Base-by-base conservation (phyloP, 192 early-diverging fungal genomes). In the Backusella tarrabulga region DNA sequence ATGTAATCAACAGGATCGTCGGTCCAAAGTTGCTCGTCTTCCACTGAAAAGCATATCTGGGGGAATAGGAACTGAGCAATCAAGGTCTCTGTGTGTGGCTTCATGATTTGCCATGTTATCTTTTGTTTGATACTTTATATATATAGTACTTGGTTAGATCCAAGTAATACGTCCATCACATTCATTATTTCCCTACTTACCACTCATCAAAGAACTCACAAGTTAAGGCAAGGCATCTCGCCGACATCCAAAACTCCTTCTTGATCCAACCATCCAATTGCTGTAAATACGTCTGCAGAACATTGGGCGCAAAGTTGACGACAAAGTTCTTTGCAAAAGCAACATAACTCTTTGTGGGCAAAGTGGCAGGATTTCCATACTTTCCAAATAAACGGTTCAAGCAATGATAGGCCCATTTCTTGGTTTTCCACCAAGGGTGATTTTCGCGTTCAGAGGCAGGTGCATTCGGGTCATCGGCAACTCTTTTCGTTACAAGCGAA, bases 1-100 rank as follows among this genome's bases (percentile, higher is more conserved):
- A 99, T 90, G 77, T 93, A 99, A 80, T 99, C 98, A 36, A 96
- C 91, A 3, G 95, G 93, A 78, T 98, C 95, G 34, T 96, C 93
- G 69, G 90, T 83, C 98, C 98, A 99, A 35, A 97, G 89, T 80
- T 94, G 85, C 76, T 92, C 89, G 79, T 99, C 98, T 44, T 88
- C 89, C 21, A 87, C 73, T 73, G 90, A 91, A 78, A 98, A 96
- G 87, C 94, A 97, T 67, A 99, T 77, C 72, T 94, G 91, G 73
- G 97, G 96, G 87, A 95, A 98, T 70, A 98, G 92, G 82, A 94
- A 98, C 38, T 95, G 90, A 14, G 88, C 77, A 21, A 98, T 87
- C 40, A 99, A 83, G 6, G 87, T 88, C 69, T 92, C 90, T n/a
- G 90, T 85, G 77, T 98, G 93, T 17, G 94, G 91, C 83, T 96